These are phyloP conservation scores for Flagelloscypha sp. DNA, from an alignment of 768 basidiomycete species.

Conservation along the genomic window DNA sequence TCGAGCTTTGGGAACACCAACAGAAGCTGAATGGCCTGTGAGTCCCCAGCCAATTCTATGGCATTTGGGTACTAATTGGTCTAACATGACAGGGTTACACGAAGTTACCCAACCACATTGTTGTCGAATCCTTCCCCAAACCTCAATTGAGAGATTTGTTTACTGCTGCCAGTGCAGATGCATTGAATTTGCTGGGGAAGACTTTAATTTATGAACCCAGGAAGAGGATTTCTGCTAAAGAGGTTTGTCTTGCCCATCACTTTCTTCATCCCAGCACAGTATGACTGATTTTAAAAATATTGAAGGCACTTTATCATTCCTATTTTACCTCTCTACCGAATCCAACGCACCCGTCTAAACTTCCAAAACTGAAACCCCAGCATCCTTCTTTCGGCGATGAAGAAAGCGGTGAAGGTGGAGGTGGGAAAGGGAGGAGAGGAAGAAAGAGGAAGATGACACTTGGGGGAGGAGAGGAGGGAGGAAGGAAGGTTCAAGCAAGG, in stretches of 20 bases:
- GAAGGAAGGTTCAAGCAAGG: too few species aligned
- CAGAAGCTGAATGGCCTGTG: constrained; percentile 97
- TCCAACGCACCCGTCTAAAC: constrained; percentile 80
- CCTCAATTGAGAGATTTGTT: constrained; percentile 79
- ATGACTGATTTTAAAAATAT: constrained; percentile 4
- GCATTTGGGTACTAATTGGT: neutral
- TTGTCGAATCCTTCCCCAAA: constrained; percentile 80
- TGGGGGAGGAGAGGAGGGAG: too few species aligned
- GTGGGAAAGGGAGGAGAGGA: too few species aligned
- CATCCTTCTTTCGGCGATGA: too few species aligned
- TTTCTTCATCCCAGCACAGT: constrained; percentile 1
- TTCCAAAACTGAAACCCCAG: constrained; percentile 63
- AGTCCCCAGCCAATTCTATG: constrained; percentile 17
- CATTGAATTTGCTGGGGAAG: constrained; percentile 71
- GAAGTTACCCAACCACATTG: constrained; percentile 83
- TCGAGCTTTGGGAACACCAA: constrained; percentile 89
- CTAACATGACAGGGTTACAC: constrained; percentile 64
- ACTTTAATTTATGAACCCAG: constrained; percentile 83
- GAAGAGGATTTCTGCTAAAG: constrained; percentile 68
- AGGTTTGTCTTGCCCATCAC: constrained; percentile 39
- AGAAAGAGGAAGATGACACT: too few species aligned
- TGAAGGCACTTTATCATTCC: constrained; percentile 73
- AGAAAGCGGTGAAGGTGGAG: too few species aligned
- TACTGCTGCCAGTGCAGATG: constrained; percentile 81
- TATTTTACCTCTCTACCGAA: constrained; percentile 85